Evolutionary conservation across 768 basidiomycete species (phyloP), one percentile per base, ranked within the genome.

Genomic region (Tricholoma furcatifolium): DNA sequence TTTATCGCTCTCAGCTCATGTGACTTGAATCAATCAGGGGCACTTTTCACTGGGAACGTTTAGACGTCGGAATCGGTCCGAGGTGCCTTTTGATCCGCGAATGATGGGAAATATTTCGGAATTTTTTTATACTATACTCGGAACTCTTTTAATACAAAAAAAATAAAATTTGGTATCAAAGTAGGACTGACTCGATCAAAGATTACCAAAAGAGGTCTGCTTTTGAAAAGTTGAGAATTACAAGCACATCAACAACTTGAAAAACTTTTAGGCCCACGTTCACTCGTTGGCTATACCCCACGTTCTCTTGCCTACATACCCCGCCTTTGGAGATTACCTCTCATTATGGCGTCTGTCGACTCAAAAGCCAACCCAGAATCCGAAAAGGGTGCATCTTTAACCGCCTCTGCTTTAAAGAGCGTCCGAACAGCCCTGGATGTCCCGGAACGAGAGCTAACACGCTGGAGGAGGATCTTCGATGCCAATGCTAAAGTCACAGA

Each of bases 391-490:
- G 60, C 74, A 8, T 76, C 81, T 17, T 61, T 80, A 36, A 70
- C 79, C 4, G 73, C 77, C 30, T 74, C 82, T 41, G 82, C 87
- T 31, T 60, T 93, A 52, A 77, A 81, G 59, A 78, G 75, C 41
- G 84, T 91, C 53, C 84, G 87, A 60, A 82, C 76, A 53, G 88
- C 78, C 17, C 79, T 93, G 39, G 70, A 84, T 27, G 74, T 84
- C 27, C 89, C 86, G 32, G 93, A 96, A 67, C 85, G 69, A 62
- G 94, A 98, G 71, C 72, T 94, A 45, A 88, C 82, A 68, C 83
- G 91, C 58, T 98, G 95, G 95, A 83, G 82, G 66, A 80, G 92
- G 62, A 84, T 83, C 2, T 98, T 97, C 69, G 94, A 97, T 51
- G 60, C 79, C 39, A 88, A 93, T 65, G 88, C 94, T 40, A 89